These are phyloP conservation scores for Warburgia ugandensis DNA, from an alignment of 164 flowering plant genomes.

Conservation along the genomic window DNA sequence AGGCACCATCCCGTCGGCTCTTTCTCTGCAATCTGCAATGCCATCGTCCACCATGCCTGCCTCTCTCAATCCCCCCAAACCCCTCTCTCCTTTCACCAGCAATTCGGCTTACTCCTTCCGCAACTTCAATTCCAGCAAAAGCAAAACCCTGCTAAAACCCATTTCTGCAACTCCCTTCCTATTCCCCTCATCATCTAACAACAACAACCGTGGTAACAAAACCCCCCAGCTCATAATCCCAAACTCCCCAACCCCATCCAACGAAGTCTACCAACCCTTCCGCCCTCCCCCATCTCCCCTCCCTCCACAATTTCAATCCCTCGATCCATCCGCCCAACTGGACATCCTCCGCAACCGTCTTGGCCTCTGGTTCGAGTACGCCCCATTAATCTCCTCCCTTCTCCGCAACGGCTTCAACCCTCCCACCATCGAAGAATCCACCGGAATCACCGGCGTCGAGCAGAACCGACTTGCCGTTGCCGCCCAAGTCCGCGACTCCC, in stretches of 20 bases:
- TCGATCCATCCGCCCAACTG: slow-evolving; percentile 40
- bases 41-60: too few relatives aligned
- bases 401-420: slow-evolving; percentile 50
- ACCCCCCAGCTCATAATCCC: too few relatives aligned
- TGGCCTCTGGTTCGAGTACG: slow-evolving; percentile 83
- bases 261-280: slow-evolving; percentile 70
- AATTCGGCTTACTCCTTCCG: too few relatives aligned
- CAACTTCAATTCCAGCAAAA: too few relatives aligned
- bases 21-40: too few relatives aligned
- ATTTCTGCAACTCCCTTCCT: too few relatives aligned
- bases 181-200: too few relatives aligned
- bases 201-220: too few relatives aligned
- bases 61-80: too few relatives aligned
- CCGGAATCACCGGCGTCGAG: slow-evolving; percentile 78
- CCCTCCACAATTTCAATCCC: slow-evolving; percentile 43
- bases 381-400: slow-evolving; percentile 65
- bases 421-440: slow-evolving; percentile 63
- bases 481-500: slow-evolving; percentile 62
- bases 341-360: slow-evolving; percentile 63
- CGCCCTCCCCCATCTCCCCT: slow-evolving; percentile 71
- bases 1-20: too few relatives aligned
- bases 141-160: too few relatives aligned
- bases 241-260: slow-evolving; percentile 12
- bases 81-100: too few relatives aligned
- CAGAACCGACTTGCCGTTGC: slow-evolving; percentile 77